These are phyloP conservation scores for Biscogniauxia mediterranea DNA, from an alignment of 2,329 filamentous ascomycete genomes.

Conservation along the genomic window DNA sequence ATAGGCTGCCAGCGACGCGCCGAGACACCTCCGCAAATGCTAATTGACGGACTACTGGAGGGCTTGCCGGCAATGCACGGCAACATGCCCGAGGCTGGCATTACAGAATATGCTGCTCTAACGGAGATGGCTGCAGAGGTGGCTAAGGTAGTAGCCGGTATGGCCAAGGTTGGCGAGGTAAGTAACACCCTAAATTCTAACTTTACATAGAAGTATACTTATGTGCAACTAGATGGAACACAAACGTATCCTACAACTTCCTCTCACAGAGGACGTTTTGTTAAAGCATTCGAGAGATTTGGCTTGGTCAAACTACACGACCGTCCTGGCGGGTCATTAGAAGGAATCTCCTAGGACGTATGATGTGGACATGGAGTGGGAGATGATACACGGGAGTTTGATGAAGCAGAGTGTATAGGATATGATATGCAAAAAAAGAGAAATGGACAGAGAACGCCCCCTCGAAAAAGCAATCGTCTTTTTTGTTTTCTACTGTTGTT, in stretches of 20 bases:
- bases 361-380: background rate
- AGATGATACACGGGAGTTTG: background rate
- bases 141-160: slow-evolving; percentile 31
- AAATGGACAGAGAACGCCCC: too few relatives aligned
- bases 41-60: slow-evolving; percentile 56
- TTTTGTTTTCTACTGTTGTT: too few relatives aligned
- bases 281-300: slow-evolving; percentile 33
- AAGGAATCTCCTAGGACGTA: background rate
- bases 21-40: slow-evolving; percentile 40
- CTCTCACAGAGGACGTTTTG: slow-evolving; percentile 35
- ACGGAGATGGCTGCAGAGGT: slow-evolving; percentile 36
- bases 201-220: slow-evolving; percentile 11
- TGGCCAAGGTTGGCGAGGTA: slow-evolving; percentile 32
- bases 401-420: background rate
- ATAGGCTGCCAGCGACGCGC: slow-evolving; percentile 40
- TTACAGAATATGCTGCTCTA: slow-evolving; percentile 33
- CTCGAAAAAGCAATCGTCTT: too few relatives aligned
- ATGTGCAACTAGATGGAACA: slow-evolving; percentile 29
- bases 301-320: slow-evolving; percentile 33
- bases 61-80: slow-evolving; percentile 56
- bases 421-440: background rate
- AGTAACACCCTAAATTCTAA: slow-evolving; percentile 6
- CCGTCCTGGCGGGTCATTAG: slow-evolving; percentile 30
- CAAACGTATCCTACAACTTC: slow-evolving; percentile 32
- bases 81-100: slow-evolving; percentile 33